Evolutionary conservation across 2,329 filamentous ascomycete species (phyloP).

Genomic region (Fusarium burgessii): DNA sequence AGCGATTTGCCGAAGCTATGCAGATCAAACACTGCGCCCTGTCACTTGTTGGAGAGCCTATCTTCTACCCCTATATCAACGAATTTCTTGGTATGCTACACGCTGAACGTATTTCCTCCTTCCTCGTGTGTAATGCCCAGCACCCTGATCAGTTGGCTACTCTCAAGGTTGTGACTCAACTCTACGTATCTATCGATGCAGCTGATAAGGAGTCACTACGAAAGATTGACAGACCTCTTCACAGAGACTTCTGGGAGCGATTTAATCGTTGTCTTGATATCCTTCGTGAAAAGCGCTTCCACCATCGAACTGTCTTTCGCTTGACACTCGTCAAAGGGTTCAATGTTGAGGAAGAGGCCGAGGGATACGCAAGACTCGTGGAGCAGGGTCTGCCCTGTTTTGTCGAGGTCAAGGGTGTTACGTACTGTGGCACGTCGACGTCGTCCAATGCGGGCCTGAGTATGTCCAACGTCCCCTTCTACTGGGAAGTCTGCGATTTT

Average conservation of each 20-base stretch:
- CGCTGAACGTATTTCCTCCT: constrained; percentile 87
- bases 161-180: constrained; percentile 87
- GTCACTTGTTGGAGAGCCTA: constrained; percentile 94
- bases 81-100: constrained; percentile 88
- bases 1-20: constrained; percentile 93
- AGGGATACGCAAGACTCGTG: constrained; percentile 90
- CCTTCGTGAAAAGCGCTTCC: constrained; percentile 82
- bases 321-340: constrained; percentile 97
- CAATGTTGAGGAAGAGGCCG: constrained; percentile 93
- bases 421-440: constrained; percentile 92
- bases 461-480: constrained; percentile 99
- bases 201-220: constrained; percentile 88
- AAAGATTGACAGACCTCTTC: constrained; percentile 90
- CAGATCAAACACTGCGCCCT: constrained; percentile 93
- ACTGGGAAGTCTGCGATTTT: constrained; percentile 88
- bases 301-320: constrained; percentile 93
- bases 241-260: constrained; percentile 97
- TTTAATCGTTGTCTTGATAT: constrained; percentile 94
- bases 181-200: constrained; percentile 97
- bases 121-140: constrained; percentile 96
- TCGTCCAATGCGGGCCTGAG: constrained; percentile 86
- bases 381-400: constrained; percentile 90
- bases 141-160: constrained; percentile 90
- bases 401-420: constrained; percentile 96
- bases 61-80: constrained; percentile 98